Evolutionary conservation across 768 basidiomycete genomes (phyloP), one percentile per base, ranked within the genome.

Genomic region (Lentinula boryana): DNA sequence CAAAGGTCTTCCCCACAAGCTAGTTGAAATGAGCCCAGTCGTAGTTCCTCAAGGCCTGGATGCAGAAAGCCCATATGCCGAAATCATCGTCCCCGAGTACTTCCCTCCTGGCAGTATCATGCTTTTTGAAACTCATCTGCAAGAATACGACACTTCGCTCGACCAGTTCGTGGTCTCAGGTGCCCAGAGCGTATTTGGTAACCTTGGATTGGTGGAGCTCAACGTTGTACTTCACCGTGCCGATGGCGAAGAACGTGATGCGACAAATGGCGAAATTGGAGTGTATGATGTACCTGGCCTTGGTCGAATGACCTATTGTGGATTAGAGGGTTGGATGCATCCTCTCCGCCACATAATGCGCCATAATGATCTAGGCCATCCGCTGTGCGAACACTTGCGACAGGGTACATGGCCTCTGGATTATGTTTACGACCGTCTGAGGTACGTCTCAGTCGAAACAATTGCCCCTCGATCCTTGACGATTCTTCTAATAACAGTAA

Each of bases 91-190:
- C 1, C 97, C 97, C 0, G 88, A 94, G 40, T 76, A 79, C 66
- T 99, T 98, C 75, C 95, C 95, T n/a, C 95, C 96, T 0, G 96
- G 96, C 9, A 93, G 91, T 62, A 84, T 98, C 68, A 87, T 98
- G 89, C 67, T 99, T 18, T 98, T 98, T 68, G 85, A 88, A 68
- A 97, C 95, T 0, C 86, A 90, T 64, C 79, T 92, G 54, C 83
- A 92, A 65, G 86, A 87, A 23, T 74, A 89, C 60, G 90, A 93
- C 61, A 63, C 80, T 2, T 73, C 80, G 0, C 79, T 98, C 2
- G 96, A 97, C 63, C 69, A 70, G 2, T 85, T 90, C 66, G 96
- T 93, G 71, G 75, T 79, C 5, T 78, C 83, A 10, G 88, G 84
- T 6, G 91, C 86, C 0, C 83, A 86, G 16, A 84, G 84, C 46